Base-by-base conservation (phyloP, 2,329 filamentous ascomycete species). In the Sporothrix brunneoviolacea region DNA sequence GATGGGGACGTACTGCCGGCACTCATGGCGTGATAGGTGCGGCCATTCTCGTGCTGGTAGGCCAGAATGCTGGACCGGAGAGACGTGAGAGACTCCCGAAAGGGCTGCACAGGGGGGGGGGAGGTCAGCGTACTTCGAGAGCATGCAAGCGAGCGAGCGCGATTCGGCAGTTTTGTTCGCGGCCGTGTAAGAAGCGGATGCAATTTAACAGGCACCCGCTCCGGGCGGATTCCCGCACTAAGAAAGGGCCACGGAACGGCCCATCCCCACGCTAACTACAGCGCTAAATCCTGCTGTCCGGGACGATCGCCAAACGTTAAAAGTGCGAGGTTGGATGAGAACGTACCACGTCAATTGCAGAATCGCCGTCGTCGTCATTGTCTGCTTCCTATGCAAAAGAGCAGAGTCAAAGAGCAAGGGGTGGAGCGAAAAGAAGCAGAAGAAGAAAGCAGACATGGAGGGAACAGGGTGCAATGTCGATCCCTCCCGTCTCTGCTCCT, bases 1-100 rank as follows among this genome's bases (percentile, higher is more conserved):
- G 21, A 4, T 13, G 15, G 16, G 4, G 9, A 49, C 58, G 13
- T 56, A 60, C 58, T 60, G 16, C 58, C 58, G 13, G 57, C 58
- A n/a, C 58, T 60, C 52, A 60, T 50, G 4, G 58, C 54, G 18
- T 60, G 58, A 46, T 60, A 60, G 5, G 58, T 60, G 37, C 58
- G 53, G 30, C 57, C 58, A 49, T 59, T 60, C 37, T 59, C 58
- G 15, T 57, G 52, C 24, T 57, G 58, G 48, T 51, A 60, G 7
- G 53, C 53, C 24, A 58, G 45, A 21, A 60, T 55, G 47, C 58
- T 60, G 15, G 57, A 58, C 18, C 54, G 54, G 3, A 60, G 48
- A 16, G 57, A 60, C 7, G 55, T 52, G 18, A 59, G 51, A 1
- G 58, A 60, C 18, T 57, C 54, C 24, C 39, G 35, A n/a, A 52